These are phyloP conservation scores for Melastoma candidum DNA, from an alignment of 441 rosid species.

Conservation along the genomic window DNA sequence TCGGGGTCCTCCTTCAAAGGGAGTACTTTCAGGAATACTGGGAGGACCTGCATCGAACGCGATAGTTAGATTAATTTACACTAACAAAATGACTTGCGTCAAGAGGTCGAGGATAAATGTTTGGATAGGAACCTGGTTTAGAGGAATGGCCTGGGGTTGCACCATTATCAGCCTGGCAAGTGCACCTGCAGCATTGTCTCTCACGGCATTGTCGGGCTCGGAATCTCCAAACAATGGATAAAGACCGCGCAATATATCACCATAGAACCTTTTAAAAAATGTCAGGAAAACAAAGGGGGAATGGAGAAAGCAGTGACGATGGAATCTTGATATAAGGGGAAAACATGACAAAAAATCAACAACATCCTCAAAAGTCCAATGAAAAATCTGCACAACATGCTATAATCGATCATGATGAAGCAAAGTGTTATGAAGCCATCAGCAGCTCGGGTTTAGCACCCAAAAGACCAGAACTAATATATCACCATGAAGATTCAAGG, in stretches of 20 bases:
- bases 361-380: background rate
- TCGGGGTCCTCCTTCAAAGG: conserved; percentile 97
- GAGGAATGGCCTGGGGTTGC: conserved; percentile 78
- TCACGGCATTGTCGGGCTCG: conserved; percentile 89
- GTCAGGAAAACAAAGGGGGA: conserved; percentile 26
- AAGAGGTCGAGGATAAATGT: background rate
- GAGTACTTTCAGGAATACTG: conserved; percentile 78
- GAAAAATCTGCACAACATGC: too few relatives aligned
- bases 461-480: too few relatives aligned
- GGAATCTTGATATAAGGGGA: background rate
- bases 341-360: background rate
- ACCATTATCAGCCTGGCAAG: conserved; percentile 96
- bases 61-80: conserved; percentile 9
- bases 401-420: too few relatives aligned
- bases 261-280: conserved; percentile 54
- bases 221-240: conserved; percentile 85
- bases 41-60: conserved; percentile 61
- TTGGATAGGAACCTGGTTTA: conserved; percentile 56
- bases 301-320: conserved; percentile 1
- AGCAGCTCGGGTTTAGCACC: too few relatives aligned
- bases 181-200: conserved; percentile 99
- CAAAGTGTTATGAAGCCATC: too few relatives aligned
- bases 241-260: conserved; percentile 64
- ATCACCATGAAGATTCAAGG: too few relatives aligned
- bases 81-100: background rate